Percentiles rank a stretch among this genome's conserved stretches.
Conservation (phyloP, 2,329 filamentous ascomycete genomes). For the Sporothrix curviconia region DNA sequence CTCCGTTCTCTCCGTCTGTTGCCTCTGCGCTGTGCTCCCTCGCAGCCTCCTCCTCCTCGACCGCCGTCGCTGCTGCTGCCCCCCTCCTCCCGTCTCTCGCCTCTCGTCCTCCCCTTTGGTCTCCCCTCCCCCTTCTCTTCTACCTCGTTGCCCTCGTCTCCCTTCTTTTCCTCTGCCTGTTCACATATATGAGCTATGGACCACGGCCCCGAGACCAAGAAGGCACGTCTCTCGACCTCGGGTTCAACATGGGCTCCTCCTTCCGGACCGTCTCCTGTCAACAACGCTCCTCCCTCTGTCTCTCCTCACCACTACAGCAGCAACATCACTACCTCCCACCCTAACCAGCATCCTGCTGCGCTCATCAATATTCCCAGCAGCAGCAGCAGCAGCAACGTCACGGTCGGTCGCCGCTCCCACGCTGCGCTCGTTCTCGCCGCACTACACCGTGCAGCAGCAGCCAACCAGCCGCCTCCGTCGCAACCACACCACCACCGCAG, state of each 20-base stretch:
- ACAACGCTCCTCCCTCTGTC: background rate
- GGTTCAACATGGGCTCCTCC: slow-evolving; percentile 13
- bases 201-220: slow-evolving; percentile 16
- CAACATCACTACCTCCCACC: background rate
- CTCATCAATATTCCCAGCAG: no score
- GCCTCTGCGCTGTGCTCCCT: background rate
- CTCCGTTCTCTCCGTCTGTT: slow-evolving; percentile 7
- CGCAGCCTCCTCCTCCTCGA: background rate
- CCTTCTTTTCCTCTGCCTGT: slow-evolving; percentile 5
- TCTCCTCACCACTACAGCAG: slow-evolving; percentile 6
- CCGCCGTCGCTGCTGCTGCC: background rate
- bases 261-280: slow-evolving; percentile 25
- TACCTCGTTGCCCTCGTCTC: background rate
- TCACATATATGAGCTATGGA: slow-evolving; percentile 14
- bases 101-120: background rate
- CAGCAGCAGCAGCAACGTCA: background rate
- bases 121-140: background rate
- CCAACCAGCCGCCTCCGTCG: background rate
- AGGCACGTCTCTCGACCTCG: slow-evolving; percentile 13
- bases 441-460: background rate
- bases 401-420: background rate
- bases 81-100: background rate
- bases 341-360: no score
- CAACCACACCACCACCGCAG: background rate
- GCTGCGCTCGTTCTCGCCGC: slow-evolving; percentile 1